phyloP scores from a whole-genome alignment of 129 eudicot species.

The Flaveria bidentis region DNA sequence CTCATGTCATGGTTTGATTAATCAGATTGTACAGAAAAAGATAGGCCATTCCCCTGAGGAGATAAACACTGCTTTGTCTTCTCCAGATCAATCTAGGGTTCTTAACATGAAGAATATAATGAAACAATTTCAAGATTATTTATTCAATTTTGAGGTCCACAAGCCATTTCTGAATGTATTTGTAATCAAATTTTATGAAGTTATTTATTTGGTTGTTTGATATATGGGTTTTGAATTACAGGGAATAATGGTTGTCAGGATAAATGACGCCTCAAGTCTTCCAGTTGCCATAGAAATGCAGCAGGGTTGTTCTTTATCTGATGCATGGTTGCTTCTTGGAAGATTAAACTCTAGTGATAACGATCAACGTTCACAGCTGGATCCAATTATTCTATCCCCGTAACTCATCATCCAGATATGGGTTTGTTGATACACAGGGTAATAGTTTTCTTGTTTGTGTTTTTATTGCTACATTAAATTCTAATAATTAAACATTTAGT shows the following conservation, averaged over 20 bases:
- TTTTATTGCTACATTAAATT: background rate
- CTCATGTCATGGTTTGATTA: background rate
- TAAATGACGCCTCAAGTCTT: constrained; percentile 48
- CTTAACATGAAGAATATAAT: constrained; percentile 49
- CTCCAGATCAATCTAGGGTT: constrained; percentile 49
- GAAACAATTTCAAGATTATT: constrained; percentile 60
- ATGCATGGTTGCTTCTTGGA: constrained; percentile 72
- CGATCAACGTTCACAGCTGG: constrained; percentile 27
- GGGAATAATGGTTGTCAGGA: constrained; percentile 74
- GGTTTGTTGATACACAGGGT: background rate
- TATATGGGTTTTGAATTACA: constrained; percentile 34
- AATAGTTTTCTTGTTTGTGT: background rate
- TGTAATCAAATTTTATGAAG: background rate
- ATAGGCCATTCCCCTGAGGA: constrained; percentile 80
- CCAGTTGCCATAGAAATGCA: constrained; percentile 76
- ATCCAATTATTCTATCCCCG: constrained; percentile 66
- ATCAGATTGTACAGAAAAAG: constrained; percentile 69
- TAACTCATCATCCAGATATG: constrained; percentile 22
- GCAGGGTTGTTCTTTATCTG: constrained; percentile 66
- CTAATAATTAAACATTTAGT: background rate
- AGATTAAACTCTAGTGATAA: constrained; percentile 49
- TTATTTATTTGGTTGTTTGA: constrained; percentile 7
- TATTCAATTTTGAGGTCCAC: constrained; percentile 78
- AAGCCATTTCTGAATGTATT: constrained; percentile 14
- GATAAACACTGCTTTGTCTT: constrained; percentile 53